Evolutionary conservation across 2,329 filamentous ascomycete genomes (phyloP).

Genomic region (Arthroderma sp.): DNA sequence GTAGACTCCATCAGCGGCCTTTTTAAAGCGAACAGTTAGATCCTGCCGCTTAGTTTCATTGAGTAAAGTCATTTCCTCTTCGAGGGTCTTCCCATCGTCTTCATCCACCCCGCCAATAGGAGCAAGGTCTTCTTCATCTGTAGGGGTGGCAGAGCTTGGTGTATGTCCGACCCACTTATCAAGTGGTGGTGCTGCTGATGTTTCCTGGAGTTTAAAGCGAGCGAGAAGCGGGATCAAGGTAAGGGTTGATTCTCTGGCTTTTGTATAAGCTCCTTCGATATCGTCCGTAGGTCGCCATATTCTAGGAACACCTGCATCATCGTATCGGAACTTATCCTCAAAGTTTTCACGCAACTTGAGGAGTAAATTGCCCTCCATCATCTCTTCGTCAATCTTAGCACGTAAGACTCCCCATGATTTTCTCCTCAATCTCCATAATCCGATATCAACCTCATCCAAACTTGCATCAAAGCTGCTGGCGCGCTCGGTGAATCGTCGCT

Average conservation of each 20-base stretch:
- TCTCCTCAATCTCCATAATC: slow-evolving; percentile 78
- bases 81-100: slow-evolving; percentile 82
- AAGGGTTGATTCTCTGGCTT: slow-evolving; percentile 81
- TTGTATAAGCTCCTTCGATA: slow-evolving; percentile 90
- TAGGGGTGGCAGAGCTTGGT: slow-evolving; percentile 58
- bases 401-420: slow-evolving; percentile 90
- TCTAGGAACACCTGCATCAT: slow-evolving; percentile 82
- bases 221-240: slow-evolving; percentile 80
- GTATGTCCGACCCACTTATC: slow-evolving; percentile 69
- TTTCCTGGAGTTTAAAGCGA: slow-evolving; percentile 64
- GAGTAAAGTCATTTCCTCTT: slow-evolving; percentile 94
- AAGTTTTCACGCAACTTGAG: slow-evolving; percentile 96
- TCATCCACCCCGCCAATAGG: slow-evolving; percentile 92
- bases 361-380: slow-evolving; percentile 92
- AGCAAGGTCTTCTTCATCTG: slow-evolving; percentile 77
- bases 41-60: slow-evolving; percentile 83
- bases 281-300: slow-evolving; percentile 97
- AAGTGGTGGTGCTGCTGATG: slow-evolving; percentile 66
- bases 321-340: slow-evolving; percentile 97
- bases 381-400: slow-evolving; percentile 88
- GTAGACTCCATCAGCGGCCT: slow-evolving; percentile 93
- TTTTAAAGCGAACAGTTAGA: slow-evolving; percentile 89
- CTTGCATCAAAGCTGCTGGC: slow-evolving; percentile 90
- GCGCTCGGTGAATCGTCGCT: slow-evolving; percentile 70
- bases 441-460: slow-evolving; percentile 78